These are phyloP conservation scores for Austropuccinia psidii DNA, from an alignment of 1,284 basidiomycete species.

Conservation along the genomic window DNA sequence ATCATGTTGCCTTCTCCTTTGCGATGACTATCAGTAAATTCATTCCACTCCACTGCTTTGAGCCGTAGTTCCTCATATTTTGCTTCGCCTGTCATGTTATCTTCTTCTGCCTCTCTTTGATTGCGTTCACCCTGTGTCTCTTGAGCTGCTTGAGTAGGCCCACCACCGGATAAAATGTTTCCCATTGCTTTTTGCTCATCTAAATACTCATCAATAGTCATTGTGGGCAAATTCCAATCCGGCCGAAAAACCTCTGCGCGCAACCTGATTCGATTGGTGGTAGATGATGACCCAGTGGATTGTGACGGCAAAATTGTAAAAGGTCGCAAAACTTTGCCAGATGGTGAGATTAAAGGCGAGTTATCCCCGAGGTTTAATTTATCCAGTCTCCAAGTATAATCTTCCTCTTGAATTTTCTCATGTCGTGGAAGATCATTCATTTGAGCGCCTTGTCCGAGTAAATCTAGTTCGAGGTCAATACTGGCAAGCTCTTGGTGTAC, in stretches of 20 bases:
- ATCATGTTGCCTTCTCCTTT: slow-evolving; percentile 37
- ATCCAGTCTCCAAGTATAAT: slow-evolving; percentile 72
- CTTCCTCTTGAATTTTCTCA: slow-evolving; percentile 43
- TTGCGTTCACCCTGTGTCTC: slow-evolving; percentile 5
- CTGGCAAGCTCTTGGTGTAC: slow-evolving; percentile 62
- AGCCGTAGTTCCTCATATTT: slow-evolving; percentile 9
- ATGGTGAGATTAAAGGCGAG: slow-evolving; percentile 36
- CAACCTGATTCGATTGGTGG: slow-evolving; percentile 56
- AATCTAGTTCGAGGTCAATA: slow-evolving; percentile 64
- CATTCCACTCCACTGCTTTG: slow-evolving; percentile 34
- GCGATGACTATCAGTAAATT: slow-evolving; percentile 32
- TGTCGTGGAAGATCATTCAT: slow-evolving; percentile 40
- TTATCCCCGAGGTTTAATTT: slow-evolving; percentile 40
- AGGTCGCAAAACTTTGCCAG: slow-evolving; percentile 55
- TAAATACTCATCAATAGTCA: slow-evolving; percentile 93
- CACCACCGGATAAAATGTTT: slow-evolving; percentile 77
- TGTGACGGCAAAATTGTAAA: slow-evolving; percentile 82
- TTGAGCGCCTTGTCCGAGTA: slow-evolving; percentile 53
- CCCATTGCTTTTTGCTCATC: slow-evolving; percentile 74
- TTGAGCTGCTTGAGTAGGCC: slow-evolving; percentile 44
- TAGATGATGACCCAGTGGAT: slow-evolving; percentile 37
- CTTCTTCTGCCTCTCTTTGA: slow-evolving; percentile 24
- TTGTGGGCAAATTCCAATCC: slow-evolving; percentile 80
- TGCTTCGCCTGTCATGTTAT: slow-evolving; percentile 24
- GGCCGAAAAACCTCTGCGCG: slow-evolving; percentile 76